Evolutionary conservation across 2,329 filamentous ascomycete genomes (phyloP), one percentile per base, ranked within the genome.

Genomic region (Microdochium paspali): DNA sequence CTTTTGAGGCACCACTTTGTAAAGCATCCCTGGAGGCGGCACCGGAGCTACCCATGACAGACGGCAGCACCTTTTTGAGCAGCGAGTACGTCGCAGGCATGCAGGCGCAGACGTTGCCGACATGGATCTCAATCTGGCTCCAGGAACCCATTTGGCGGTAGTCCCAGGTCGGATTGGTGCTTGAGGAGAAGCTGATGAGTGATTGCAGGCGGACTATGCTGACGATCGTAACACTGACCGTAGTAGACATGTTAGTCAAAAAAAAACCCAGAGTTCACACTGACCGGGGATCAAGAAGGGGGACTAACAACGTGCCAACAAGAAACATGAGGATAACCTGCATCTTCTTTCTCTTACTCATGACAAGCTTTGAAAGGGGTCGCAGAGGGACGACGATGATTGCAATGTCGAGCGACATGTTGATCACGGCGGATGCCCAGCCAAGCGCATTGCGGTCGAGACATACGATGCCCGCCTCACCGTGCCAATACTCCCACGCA

Each of bases 261-360:
- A n/a, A n/a, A n/a, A n/a, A n/a, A n/a, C 26, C 13, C 26, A 13
- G 26, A 28, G 26, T 7, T 28, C 26, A n/a, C 13, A 13, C 26
- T 28, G 26, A 7, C 7, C 26, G 26, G 7, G 26, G 26, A 7
- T 7, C 7, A 7, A 13, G 26, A 28, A 7, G 26, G 26, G 13
- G 9, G 18, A 40, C 32, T 40, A 9, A 40, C 32, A 40, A 40
- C 15, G 20, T 18, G 7, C 32, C 32, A 21, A 40, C 32, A 6
- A 21, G 6, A n/a, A 40, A 40, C 32, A 40, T 74, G 44, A 73
- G 44, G 10, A 56, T 54, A 2, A 73, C 65, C 47, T 68, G 63
- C 4, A 70, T 18, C 60, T 73, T 76, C 59, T 73, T 73, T 59
- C 69, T 70, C 58, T 64, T 68, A 48, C 67, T 64, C 40, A 74